Percentiles rank a stretch among this genome's conserved stretches.
These are phyloP conservation scores for Calonectria fujianensis DNA, from an alignment of 2,329 filamentous ascomycete genomes.

Conservation along the genomic window DNA sequence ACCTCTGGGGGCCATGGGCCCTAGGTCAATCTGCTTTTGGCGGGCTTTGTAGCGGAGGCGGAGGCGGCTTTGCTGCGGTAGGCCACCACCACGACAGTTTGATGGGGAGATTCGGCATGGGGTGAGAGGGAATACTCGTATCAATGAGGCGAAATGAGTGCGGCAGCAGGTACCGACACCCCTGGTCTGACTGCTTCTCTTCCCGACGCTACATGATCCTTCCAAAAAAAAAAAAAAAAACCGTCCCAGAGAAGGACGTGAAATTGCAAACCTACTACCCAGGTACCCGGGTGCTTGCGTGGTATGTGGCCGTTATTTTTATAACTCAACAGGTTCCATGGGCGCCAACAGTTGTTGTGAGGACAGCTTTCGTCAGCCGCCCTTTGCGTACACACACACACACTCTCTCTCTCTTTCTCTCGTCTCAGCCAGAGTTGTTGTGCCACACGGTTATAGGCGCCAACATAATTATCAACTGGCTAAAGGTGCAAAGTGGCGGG, in stretches of 20 bases:
- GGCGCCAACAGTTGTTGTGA: background rate
- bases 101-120: constrained; percentile 20
- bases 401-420: background rate
- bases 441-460: constrained; percentile 15
- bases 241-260: constrained; percentile 19
- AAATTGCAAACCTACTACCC: constrained; percentile 12
- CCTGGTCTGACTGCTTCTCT: constrained; percentile 20
- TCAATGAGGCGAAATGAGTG: constrained; percentile 39
- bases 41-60: constrained; percentile 41
- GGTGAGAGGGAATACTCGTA: constrained; percentile 29
- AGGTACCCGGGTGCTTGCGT: background rate
- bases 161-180: constrained; percentile 22
- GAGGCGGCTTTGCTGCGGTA: constrained; percentile 39
- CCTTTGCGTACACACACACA: background rate
- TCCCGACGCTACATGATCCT: constrained; percentile 20
- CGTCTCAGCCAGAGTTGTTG: constrained; percentile 1
- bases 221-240: constrained; percentile 8
- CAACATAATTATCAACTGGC: constrained; percentile 1
- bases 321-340: constrained; percentile 1
- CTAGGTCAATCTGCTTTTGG: constrained; percentile 25
- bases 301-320: constrained; percentile 18
- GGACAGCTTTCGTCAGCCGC: constrained; percentile 3
- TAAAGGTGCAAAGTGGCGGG: background rate
- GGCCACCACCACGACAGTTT: constrained; percentile 19
- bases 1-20: constrained; percentile 14